A percentile compares a stretch with the other conserved stretches of the same genome.
Conservation (phyloP, 805 yeast species). For the Isabelozyma pseudorhagii region DNA sequence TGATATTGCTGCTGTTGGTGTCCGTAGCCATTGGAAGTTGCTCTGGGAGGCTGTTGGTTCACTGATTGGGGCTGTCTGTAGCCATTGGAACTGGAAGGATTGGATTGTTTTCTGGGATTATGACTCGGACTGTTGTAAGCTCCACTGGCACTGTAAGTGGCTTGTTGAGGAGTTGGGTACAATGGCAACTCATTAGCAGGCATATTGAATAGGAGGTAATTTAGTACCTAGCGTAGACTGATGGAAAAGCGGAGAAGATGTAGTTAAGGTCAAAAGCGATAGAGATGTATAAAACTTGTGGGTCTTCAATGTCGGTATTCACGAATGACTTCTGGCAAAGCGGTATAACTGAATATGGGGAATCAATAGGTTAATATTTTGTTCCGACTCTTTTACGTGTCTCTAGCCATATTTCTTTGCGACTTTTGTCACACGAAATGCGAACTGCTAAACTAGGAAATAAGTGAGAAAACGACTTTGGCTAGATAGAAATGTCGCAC, state of each 20-base stretch:
- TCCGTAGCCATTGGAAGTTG: conserved; percentile 4
- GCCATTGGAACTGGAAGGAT: neutral
- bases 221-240: neutral
- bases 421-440: neutral
- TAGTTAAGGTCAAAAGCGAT: conserved; percentile 4
- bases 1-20: conserved; percentile 4
- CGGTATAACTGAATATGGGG: too few relatives aligned
- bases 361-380: too few relatives aligned
- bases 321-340: too few relatives aligned
- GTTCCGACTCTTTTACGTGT: too few relatives aligned
- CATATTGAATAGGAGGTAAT: conserved; percentile 7
- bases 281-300: too few relatives aligned
- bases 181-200: conserved; percentile 38
- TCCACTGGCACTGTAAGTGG: conserved; percentile 24
- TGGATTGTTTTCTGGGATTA: neutral
- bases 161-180: conserved; percentile 47
- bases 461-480: neutral
- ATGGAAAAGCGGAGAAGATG: conserved; percentile 1
- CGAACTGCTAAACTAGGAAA: neutral
- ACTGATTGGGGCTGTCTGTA: conserved; percentile 2
- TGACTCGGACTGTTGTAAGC: conserved; percentile 9
- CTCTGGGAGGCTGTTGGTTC: conserved; percentile 6
- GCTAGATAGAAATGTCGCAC: too few relatives aligned
- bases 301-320: too few relatives aligned
- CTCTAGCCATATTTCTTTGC: too few relatives aligned